These are phyloP conservation scores for Pyrenophora teres DNA, from an alignment of 2,329 filamentous ascomycete species.

Conservation along the genomic window DNA sequence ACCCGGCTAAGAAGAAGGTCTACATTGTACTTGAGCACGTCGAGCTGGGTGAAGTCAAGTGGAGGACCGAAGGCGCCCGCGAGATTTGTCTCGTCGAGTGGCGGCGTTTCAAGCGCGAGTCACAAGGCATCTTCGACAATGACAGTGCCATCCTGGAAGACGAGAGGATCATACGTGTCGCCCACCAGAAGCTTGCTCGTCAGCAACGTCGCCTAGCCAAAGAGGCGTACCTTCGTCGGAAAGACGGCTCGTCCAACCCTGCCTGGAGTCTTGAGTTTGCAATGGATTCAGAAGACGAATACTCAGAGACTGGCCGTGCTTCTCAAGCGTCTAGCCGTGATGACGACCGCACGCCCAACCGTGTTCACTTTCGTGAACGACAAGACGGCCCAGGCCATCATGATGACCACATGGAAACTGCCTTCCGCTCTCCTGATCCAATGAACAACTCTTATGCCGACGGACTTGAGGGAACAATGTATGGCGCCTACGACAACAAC, in stretches of 20 bases:
- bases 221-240: slow-evolving; percentile 43
- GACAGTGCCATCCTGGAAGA: slow-evolving; percentile 52
- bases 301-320: slow-evolving; percentile 34
- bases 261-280: slow-evolving; percentile 88
- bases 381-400: slow-evolving; percentile 23
- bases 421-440: slow-evolving; percentile 35
- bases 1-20: slow-evolving; percentile 94
- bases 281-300: slow-evolving; percentile 61
- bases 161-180: slow-evolving; percentile 46
- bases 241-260: slow-evolving; percentile 56
- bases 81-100: slow-evolving; percentile 85
- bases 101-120: slow-evolving; percentile 75
- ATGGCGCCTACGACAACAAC: slow-evolving; percentile 70
- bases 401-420: slow-evolving; percentile 43
- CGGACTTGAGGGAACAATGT: slow-evolving; percentile 79
- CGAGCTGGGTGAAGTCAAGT: slow-evolving; percentile 89
- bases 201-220: slow-evolving; percentile 47
- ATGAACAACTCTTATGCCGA: slow-evolving; percentile 38
- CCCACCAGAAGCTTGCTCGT: slow-evolving; percentile 50
- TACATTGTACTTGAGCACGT: slow-evolving; percentile 98
- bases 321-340: slow-evolving; percentile 30
- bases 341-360: slow-evolving; percentile 27
- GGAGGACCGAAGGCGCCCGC: slow-evolving; percentile 85
- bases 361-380: slow-evolving; percentile 26
- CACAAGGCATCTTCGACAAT: slow-evolving; percentile 54